Conservation (phyloP, 352 stramenopile species). For the Globisporangium barbulae region DNA sequence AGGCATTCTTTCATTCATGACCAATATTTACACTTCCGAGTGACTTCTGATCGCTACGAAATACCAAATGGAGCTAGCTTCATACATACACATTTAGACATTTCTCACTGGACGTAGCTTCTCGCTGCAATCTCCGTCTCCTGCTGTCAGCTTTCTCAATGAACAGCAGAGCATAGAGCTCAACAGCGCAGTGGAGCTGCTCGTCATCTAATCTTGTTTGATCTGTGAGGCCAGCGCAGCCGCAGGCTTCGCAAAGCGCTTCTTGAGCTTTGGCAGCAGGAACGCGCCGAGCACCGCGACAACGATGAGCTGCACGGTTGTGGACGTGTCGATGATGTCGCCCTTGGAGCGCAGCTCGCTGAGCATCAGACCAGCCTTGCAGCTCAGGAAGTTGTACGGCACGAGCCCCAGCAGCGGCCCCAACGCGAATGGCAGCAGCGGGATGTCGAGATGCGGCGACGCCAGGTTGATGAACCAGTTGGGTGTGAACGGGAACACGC, state of each 20-base stretch:
- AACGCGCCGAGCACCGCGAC: constrained; percentile 58
- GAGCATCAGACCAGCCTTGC: constrained; percentile 74
- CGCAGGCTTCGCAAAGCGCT: constrained; percentile 43
- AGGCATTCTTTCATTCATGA: too few species aligned
- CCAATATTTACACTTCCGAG: too few species aligned
- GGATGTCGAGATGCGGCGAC: constrained; percentile 69
- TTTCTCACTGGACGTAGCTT: too few species aligned
- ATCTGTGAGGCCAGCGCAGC: neutral
- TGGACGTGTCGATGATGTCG: constrained; percentile 78
- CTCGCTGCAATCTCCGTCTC: too few species aligned
- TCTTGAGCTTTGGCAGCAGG: constrained; percentile 61
- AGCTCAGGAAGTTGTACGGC: constrained; percentile 85
- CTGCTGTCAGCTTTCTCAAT: neutral
- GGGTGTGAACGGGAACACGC: constrained; percentile 79
- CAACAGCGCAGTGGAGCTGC: neutral
- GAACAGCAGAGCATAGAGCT: neutral
- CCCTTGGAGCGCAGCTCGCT: constrained; percentile 59
- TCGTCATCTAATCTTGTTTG: constrained; percentile 33
- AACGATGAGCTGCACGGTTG: constrained; percentile 70
- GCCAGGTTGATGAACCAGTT: constrained; percentile 89
- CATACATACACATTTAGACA: too few species aligned
- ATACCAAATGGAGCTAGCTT: too few species aligned
- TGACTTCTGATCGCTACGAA: too few species aligned
- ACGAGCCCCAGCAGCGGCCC: constrained; percentile 65
- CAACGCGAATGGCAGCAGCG: constrained; percentile 54